Base-by-base conservation (phyloP, 495 filamentous ascomycete species). In the Thermothielavioides terrestris region DNA sequence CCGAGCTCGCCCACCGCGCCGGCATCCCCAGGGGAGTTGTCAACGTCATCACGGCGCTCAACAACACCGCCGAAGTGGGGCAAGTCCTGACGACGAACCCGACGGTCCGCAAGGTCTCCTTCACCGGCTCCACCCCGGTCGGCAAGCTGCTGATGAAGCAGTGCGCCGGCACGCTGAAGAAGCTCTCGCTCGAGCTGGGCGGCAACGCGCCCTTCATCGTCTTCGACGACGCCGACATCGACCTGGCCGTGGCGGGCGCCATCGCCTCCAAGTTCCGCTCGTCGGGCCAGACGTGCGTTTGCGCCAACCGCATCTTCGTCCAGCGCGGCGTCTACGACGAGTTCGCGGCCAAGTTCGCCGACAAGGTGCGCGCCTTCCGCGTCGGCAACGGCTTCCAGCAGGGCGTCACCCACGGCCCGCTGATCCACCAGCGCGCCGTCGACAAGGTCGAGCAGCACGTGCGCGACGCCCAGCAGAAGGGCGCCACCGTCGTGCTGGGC, bases 131-230 rank as follows among this genome's bases (percentile, higher is more conserved):
- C 10, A 95, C 89, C 1, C 71, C 72, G 15, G 87, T 95, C n/a
- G 89, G 89, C 11, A 90, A 85, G 57, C 75, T 95, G 2, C 75
- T 95, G 21, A 90, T 90, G 84, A 81, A 84, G 66, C 89, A 94
- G 69, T 79, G 81, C 18, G 76, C 87, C 0, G 74, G 76, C 7
- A 94, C 87, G 0, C 70, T 95, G 47, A 95, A 95, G 74, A 88
- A 92, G 61, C 72, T 92, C 17, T 86, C 80, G 4, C 82, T 94
- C 59, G 90, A 95, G 61, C 77, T 95, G 0, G 89, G 89, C 40
- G 89, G 89, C 18, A 95, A 95, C 63, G 85, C 88, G 0, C 89
- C 89, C 2, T 94, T 95, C 69, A 94, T 95, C 46, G 87, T 95
- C 15, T 95, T 95, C 56, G 85, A 94, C 47, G 89, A 95, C 58